A percentile compares a stretch with the other conserved stretches of the same genome.
phyloP scores from a whole-genome alignment of 2,329 filamentous ascomycete genomes.

The Aquanectria penicillioides region DNA sequence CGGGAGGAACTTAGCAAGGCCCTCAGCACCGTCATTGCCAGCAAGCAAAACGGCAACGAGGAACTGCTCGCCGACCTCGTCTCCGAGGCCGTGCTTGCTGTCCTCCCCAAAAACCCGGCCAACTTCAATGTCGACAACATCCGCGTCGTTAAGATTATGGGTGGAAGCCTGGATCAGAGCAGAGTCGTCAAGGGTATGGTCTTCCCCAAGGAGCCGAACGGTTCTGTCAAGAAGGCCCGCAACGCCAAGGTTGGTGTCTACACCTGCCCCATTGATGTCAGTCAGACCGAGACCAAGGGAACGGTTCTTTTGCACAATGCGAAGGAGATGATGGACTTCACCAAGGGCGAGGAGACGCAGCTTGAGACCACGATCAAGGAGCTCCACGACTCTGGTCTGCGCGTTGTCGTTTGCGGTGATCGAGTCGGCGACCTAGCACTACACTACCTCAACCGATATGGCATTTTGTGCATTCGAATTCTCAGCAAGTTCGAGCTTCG shows the following conservation, averaged over 20 bases:
- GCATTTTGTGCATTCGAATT: conserved; percentile 95
- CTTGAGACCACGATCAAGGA: conserved; percentile 94
- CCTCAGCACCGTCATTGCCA: conserved; percentile 92
- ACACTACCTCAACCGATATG: conserved; percentile 98
- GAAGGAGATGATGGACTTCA: conserved; percentile 98
- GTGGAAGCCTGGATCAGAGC: conserved; percentile 92
- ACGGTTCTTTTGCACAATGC: conserved; percentile 97
- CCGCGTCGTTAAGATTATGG: conserved; percentile 99
- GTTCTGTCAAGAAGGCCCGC: conserved; percentile 86
- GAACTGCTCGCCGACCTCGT: conserved; percentile 88
- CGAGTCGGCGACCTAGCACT: conserved; percentile 95
- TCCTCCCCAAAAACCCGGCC: conserved; percentile 92
- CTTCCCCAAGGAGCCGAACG: conserved; percentile 94
- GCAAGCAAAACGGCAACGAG: conserved; percentile 96
- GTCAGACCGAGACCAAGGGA: conserved; percentile 98
- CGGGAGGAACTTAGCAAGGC: conserved; percentile 92
- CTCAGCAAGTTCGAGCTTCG: conserved; percentile 98
- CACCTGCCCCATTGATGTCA: conserved; percentile 94
- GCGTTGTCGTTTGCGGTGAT: conserved; percentile 90
- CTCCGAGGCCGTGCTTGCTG: conserved; percentile 83
- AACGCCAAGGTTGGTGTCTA: conserved; percentile 98
- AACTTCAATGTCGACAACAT: conserved; percentile 99
- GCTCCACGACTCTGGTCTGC: conserved; percentile 90
- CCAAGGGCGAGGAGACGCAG: conserved; percentile 93
- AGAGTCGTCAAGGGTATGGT: conserved; percentile 98